These are phyloP conservation scores for Zygoascus sp. DNA, from an alignment of 1,139 yeast genomes.

Conservation along the genomic window DNA sequence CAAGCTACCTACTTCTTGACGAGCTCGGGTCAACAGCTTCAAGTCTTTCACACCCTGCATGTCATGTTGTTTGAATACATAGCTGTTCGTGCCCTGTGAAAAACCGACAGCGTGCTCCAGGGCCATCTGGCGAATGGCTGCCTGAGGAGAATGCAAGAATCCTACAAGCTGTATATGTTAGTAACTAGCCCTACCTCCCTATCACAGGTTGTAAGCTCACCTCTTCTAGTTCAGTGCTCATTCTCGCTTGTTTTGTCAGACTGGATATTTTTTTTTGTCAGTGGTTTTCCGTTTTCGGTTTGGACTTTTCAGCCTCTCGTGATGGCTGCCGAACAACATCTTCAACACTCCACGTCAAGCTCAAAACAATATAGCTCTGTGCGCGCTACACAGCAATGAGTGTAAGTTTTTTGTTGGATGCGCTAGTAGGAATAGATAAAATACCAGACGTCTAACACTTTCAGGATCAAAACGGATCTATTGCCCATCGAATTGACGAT, in stretches of 20 bases:
- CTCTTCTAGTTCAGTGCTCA: constrained; percentile 28
- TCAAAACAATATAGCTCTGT: not conserved
- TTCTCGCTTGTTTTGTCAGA: constrained; percentile 3
- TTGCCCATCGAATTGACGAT: not conserved
- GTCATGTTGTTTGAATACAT: constrained; percentile 65
- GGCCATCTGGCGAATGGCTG: constrained; percentile 80
- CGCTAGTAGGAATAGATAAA: not conserved
- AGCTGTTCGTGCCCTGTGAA: constrained; percentile 64
- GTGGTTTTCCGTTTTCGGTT: too few species aligned
- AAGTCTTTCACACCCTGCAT: constrained; percentile 72
- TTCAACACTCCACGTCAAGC: not conserved
- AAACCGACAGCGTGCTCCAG: constrained; percentile 79
- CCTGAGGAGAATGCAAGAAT: constrained; percentile 79
- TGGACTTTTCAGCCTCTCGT: not conserved
- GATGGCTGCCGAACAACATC: not conserved
- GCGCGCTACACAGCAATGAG: not conserved
- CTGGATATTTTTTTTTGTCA: not conserved
- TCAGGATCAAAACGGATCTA: not conserved
- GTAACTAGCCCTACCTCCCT: not conserved
- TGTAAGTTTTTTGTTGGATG: not conserved
- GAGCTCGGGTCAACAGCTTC: constrained; percentile 51
- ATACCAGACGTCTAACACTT: not conserved
- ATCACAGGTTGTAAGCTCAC: constrained; percentile 17
- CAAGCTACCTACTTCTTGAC: constrained; percentile 9
- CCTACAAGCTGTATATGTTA: constrained; percentile 46